phyloP scores from a whole-genome alignment of 768 basidiomycete genomes.

The Collybiopsis confluens region DNA sequence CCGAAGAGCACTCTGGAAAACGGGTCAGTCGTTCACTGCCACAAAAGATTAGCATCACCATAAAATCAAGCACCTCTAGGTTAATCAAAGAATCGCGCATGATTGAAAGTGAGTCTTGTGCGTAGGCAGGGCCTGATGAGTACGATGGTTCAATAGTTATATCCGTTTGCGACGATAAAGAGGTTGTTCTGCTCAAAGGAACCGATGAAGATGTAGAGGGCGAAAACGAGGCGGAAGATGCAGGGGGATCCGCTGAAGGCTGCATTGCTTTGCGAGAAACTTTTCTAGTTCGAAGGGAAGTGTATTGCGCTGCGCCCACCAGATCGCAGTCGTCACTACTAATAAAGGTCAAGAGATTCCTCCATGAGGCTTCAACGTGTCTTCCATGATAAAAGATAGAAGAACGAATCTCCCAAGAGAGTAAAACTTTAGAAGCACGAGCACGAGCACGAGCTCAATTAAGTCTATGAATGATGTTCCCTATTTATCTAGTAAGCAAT shows the following conservation, averaged over 20 bases:
- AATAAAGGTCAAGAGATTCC: not conserved
- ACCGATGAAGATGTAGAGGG: not conserved
- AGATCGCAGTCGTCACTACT: not conserved
- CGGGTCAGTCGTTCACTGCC: too few relatives aligned
- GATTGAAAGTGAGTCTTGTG: not conserved
- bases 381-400: not conserved
- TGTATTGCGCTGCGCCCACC: not conserved
- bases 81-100: not conserved
- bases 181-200: not conserved
- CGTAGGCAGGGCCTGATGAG: not conserved
- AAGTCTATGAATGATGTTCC: not conserved
- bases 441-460: not conserved
- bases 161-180: not conserved
- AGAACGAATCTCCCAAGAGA: not conserved
- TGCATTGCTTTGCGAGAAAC: not conserved
- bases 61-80: not conserved
- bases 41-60: too few relatives aligned
- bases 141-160: not conserved
- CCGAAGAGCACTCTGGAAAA: not conserved
- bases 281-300: too few relatives aligned
- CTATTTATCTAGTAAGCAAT: not conserved
- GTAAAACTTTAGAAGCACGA: too few relatives aligned
- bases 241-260: not conserved
- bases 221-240: slow-evolving; percentile 11
- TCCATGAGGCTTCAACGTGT: slow-evolving; percentile 2